phyloP scores from a whole-genome alignment of 2,329 filamentous ascomycete species.

The Fusarium beomiforme region DNA sequence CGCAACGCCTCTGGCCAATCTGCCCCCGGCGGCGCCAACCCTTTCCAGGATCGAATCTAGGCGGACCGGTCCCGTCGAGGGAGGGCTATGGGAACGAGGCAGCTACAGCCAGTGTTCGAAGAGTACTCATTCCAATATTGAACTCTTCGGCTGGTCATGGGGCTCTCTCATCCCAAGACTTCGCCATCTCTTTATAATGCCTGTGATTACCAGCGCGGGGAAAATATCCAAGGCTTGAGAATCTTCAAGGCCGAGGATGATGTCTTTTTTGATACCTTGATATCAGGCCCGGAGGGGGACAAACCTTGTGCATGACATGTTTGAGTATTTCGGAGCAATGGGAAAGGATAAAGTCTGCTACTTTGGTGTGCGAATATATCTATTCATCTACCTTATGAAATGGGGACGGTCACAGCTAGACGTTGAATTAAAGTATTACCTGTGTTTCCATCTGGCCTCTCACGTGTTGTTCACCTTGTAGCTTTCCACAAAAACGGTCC shows the following conservation, averaged over 20 bases:
- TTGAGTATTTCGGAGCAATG: slow-evolving; percentile 40
- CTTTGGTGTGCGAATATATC: slow-evolving; percentile 36
- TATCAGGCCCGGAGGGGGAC: slow-evolving; percentile 31
- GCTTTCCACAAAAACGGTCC: slow-evolving; percentile 2
- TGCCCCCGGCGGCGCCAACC: slow-evolving; percentile 41
- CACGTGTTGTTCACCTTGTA: not conserved
- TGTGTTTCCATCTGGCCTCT: slow-evolving; percentile 23
- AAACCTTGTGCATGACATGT: slow-evolving; percentile 36
- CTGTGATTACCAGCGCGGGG: slow-evolving; percentile 8
- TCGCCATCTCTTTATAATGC: slow-evolving; percentile 19
- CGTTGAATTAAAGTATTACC: slow-evolving; percentile 39
- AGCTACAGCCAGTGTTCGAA: slow-evolving; percentile 35
- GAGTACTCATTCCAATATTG: slow-evolving; percentile 8
- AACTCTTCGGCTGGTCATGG: not conserved
- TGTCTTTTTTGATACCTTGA: slow-evolving; percentile 42
- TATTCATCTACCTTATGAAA: slow-evolving; percentile 36
- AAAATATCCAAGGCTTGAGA: slow-evolving; percentile 18
- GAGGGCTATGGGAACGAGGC: slow-evolving; percentile 16
- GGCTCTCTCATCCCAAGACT: not conserved
- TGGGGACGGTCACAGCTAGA: slow-evolving; percentile 25
- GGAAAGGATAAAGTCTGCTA: slow-evolving; percentile 40
- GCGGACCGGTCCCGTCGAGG: slow-evolving; percentile 31
- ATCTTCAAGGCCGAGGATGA: slow-evolving; percentile 21
- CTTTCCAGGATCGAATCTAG: slow-evolving; percentile 53
- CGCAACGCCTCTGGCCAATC: slow-evolving; percentile 42